Evolutionary conservation across 345 rosid genomes (phyloP).

Genomic region (Populus alba): DNA sequence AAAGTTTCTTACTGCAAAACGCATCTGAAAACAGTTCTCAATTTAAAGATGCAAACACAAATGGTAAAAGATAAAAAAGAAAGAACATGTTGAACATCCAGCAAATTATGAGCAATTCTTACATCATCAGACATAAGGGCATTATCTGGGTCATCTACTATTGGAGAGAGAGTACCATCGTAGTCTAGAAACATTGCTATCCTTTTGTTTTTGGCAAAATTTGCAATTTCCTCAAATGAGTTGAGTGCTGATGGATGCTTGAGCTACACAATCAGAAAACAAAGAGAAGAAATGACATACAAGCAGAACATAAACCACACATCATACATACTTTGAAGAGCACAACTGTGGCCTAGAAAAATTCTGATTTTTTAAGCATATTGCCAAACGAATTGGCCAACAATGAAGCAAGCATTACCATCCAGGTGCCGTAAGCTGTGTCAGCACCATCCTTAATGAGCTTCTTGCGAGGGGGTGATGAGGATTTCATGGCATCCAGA

Average conservation of each 20-base stretch:
- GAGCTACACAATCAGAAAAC: constrained; percentile 40
- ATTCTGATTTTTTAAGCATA: not conserved
- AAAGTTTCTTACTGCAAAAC: constrained; percentile 72
- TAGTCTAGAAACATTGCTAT: constrained; percentile 85
- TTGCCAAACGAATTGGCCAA: not conserved
- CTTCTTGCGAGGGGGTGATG: constrained; percentile 91
- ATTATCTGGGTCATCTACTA: constrained; percentile 83
- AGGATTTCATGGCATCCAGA: constrained; percentile 92
- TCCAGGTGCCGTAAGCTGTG: constrained; percentile 61
- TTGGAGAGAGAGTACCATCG: constrained; percentile 93
- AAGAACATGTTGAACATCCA: not conserved
- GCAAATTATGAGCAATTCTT: constrained; percentile 23
- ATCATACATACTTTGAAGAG: not conserved
- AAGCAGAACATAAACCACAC: not conserved
- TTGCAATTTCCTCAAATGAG: constrained; percentile 53
- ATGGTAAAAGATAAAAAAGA: not conserved
- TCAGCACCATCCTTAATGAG: constrained; percentile 62
- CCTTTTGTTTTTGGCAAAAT: constrained; percentile 61
- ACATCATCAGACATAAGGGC: constrained; percentile 75
- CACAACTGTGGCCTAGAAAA: not conserved
- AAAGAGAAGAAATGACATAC: not conserved
- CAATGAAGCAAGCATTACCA: constrained; percentile 41
- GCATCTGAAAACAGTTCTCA: constrained; percentile 55
- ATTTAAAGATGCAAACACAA: not conserved
- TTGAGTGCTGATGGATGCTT: constrained; percentile 81